Evolutionary conservation across 257 asterid species (phyloP), one percentile per base, ranked within the genome.

Genomic region (Petunia axillaris): DNA sequence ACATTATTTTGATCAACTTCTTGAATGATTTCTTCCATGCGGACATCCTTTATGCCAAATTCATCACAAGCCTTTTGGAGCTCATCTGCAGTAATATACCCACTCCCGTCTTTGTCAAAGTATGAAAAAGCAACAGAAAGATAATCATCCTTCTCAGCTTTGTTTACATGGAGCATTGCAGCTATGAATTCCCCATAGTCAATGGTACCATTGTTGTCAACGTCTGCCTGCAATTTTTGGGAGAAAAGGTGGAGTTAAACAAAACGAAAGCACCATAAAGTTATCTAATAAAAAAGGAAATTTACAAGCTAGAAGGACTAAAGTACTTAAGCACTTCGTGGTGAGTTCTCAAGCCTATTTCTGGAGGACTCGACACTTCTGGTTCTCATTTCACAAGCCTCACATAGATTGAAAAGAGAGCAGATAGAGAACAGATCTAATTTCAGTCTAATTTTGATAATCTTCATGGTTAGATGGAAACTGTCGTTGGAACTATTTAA

Each of bases 1-100:
- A 84, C 87, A 38, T 84, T 81, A 66, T 84, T 77, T 79, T 81
- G 87, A 57, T 84, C 87, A 63, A 80, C 85, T 78, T 84, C 87
- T 79, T 64, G 85, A 46, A 84, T 81, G 65, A 84, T 81, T 78
- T 84, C 83, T 37, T 84, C 87, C 78, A 84, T 63, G 78, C 50
- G 85, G 10, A 73, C 73, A 63, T 74, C 81, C n/a, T 81, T 76
- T 65, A 84, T 79, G 65, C 87, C 87, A 40, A 84, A 84, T 10
- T 84, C 78, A 58, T 81, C 75, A 41, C 87, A 84, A 16, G 85
- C 87, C 48, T 77, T 82, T 59, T 81, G 87, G 74, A 84, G 81
- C 50, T 84, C 87, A 73, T 84, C 85, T 78, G 75, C 80, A 36
- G 85, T 84, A 37, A 84, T 84, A 71, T 81, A 84, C 48, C 87